Conservation (phyloP, 768 basidiomycete genomes). For the Rhizopogon rudus region DNA sequence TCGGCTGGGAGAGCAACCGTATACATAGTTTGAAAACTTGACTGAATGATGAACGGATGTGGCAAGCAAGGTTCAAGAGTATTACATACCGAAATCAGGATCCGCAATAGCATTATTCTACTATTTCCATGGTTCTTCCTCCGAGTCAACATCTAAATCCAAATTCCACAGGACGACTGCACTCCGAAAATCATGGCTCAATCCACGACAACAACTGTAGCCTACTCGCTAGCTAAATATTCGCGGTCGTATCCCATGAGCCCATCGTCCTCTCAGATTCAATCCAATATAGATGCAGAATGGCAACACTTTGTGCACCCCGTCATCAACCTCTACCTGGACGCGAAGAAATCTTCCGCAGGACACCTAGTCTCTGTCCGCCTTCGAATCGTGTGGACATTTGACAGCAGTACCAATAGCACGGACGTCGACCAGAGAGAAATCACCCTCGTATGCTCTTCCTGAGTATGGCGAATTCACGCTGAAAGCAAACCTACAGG, state of each 20-base stretch:
- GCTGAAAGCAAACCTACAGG: slow-evolving; percentile 36
- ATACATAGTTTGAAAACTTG: not conserved
- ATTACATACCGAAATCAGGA: no score
- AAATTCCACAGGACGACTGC: no score
- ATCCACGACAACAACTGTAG: slow-evolving; percentile 50
- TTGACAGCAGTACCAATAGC: slow-evolving; percentile 35
- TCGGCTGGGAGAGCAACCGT: slow-evolving; percentile 20
- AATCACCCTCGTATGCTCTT: slow-evolving; percentile 57
- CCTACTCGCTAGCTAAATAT: slow-evolving; percentile 57
- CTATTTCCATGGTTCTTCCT: no score
- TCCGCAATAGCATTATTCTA: no score
- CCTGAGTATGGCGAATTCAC: slow-evolving; percentile 6
- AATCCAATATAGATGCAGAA: slow-evolving; percentile 35
- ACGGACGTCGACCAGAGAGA: slow-evolving; percentile 44
- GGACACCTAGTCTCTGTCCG: slow-evolving; percentile 59
- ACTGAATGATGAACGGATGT: not conserved
- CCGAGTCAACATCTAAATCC: no score
- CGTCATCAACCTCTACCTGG: slow-evolving; percentile 54
- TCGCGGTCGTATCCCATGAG: slow-evolving; percentile 56
- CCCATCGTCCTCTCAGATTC: slow-evolving; percentile 7
- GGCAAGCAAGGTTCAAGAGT: no score
- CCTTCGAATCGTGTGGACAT: slow-evolving; percentile 60
- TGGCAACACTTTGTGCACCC: slow-evolving; percentile 83
- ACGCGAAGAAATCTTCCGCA: slow-evolving; percentile 46
- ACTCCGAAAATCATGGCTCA: slow-evolving; percentile 19